Evolutionary conservation across 1,139 yeast species (phyloP), one percentile per base, ranked within the genome.

Genomic region (Magnusiomyces paraingens): DNA sequence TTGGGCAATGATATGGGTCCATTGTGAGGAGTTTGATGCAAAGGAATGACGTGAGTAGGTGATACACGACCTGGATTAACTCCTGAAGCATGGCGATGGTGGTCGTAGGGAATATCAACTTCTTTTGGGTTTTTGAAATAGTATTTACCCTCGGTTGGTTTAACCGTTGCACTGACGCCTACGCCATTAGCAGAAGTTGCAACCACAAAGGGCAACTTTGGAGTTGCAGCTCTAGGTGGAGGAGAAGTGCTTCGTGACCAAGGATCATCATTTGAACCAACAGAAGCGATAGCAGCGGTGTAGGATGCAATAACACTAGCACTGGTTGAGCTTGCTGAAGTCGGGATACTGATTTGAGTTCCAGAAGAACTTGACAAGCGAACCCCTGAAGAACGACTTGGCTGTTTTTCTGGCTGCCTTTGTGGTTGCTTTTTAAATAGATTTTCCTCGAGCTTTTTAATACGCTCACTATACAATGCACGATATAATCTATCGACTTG

Each of bases 401-500:
- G 20, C 17, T 15, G 21, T 11, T 40, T 8, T 20, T 40, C 14
- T 15, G 21, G 21, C 15, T 40, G 20, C 17, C 44, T 20, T 20
- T 40, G 4, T 15, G 21, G 21, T 6, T 40, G 20, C 17, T 22
- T 20, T 17, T 48, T 47, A n/a, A 32, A 36, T 12, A 49, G 46
- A 21, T 55, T 55, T 18, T 29, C 32, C 21, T 55, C 49, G 2
- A 35, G 26, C 26, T 46, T 46, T 35, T 46, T 55, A 29, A 52
- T 52, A 8, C 55, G 44, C 21, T 55, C 55, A 3, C 55, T 46
- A 29, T 55, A 55, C 29, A 55, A 44, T 2, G 78, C 79, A 55
- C 72, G 71, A 65, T 78, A 83, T 10, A 84, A 76, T 49, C 90
- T 68, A 29, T 77, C 80, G n/a, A 82, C 78, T 66, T 84, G 90